These are phyloP conservation scores for Trichaptum fuscoviolaceum DNA, from an alignment of 768 basidiomycete species.

Conservation along the genomic window DNA sequence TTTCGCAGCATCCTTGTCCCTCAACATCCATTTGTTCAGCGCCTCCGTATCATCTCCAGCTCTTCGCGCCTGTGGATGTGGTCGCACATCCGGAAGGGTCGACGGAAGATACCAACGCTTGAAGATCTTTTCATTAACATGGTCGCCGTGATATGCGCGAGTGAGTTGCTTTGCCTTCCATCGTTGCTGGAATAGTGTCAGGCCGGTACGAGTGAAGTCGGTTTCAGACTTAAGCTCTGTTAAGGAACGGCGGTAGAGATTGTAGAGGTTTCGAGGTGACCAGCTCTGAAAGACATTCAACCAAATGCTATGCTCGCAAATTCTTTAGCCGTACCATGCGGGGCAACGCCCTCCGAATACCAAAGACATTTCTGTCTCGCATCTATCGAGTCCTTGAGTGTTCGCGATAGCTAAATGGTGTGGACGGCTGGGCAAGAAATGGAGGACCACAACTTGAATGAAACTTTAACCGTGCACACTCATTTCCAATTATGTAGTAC, in stretches of 20 bases:
- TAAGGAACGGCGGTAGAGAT: constrained; percentile 75
- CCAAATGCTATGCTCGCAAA: not conserved
- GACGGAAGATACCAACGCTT: constrained; percentile 92
- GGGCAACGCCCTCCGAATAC: constrained; percentile 54
- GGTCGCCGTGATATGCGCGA: constrained; percentile 94
- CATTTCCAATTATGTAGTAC: too few relatives aligned
- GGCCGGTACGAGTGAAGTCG: constrained; percentile 48
- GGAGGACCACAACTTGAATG: too few relatives aligned
- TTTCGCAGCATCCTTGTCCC: constrained; percentile 30
- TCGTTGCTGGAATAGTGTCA: constrained; percentile 84
- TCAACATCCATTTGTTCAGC: constrained; percentile 53
- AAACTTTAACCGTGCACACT: too few relatives aligned
- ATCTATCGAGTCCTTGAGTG: constrained; percentile 22
- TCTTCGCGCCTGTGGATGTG: constrained; percentile 35
- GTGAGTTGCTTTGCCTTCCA: constrained; percentile 84
- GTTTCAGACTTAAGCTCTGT: constrained; percentile 38
- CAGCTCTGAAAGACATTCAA: constrained; percentile 58
- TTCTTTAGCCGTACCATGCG: constrained; percentile 56
- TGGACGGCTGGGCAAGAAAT: too few relatives aligned
- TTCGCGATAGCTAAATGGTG: too few relatives aligned
- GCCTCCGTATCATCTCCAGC: constrained; percentile 37
- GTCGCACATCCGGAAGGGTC: constrained; percentile 81
- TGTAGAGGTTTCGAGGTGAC: constrained; percentile 84
- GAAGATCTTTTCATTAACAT: constrained; percentile 87
- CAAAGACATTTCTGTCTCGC: constrained; percentile 45